Evolutionary conservation across 164 flowering plant species (phyloP).

Genomic region (Sextonia rubra): DNA sequence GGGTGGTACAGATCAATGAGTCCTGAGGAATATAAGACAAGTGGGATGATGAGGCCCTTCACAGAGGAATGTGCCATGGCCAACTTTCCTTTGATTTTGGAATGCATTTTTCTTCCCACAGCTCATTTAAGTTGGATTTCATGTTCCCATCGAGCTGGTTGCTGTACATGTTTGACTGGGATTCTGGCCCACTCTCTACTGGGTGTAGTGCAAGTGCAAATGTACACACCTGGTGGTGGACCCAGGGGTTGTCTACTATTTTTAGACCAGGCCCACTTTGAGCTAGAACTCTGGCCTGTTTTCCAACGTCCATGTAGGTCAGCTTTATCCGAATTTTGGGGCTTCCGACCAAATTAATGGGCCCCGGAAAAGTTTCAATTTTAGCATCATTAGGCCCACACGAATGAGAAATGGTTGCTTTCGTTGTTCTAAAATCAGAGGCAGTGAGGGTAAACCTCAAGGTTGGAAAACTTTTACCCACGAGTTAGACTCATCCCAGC

Average conservation of each 20-base stretch:
- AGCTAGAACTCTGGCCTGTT: neutral
- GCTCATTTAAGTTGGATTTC: neutral
- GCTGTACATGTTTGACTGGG: neutral
- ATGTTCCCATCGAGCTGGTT: neutral
- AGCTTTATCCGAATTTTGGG: too few relatives aligned
- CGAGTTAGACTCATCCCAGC: too few relatives aligned
- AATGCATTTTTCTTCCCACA: neutral
- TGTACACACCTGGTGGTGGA: neutral
- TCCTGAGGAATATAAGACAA: neutral
- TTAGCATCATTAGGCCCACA: too few relatives aligned
- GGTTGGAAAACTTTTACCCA: too few relatives aligned
- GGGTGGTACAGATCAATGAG: neutral
- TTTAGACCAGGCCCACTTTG: neutral
- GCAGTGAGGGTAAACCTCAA: too few relatives aligned
- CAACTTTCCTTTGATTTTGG: neutral
- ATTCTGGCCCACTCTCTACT: neutral
- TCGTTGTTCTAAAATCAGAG: too few relatives aligned
- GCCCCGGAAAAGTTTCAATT: too few relatives aligned
- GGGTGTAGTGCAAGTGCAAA: neutral
- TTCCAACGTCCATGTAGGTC: too few relatives aligned
- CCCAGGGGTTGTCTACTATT: neutral
- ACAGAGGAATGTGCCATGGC: neutral
- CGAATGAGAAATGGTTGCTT: too few relatives aligned
- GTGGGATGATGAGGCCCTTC: neutral
- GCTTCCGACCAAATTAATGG: too few relatives aligned